Evolutionary conservation across 208 protist species (phyloP).

Genomic region (Tritrichomonas musculus): DNA sequence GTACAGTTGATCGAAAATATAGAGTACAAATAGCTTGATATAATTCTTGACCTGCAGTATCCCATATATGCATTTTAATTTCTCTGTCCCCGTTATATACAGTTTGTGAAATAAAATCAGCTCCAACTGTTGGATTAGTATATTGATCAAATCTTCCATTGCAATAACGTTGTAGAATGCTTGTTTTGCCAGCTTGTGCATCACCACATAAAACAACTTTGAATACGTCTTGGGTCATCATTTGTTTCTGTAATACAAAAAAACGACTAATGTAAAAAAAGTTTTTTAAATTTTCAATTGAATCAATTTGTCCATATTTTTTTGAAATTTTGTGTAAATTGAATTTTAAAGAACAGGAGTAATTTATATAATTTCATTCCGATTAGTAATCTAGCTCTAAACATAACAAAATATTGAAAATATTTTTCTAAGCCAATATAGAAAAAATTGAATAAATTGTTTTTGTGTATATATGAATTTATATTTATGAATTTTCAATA

Average conservation of each 20-base stretch:
- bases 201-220: not conserved
- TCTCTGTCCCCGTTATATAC: not conserved
- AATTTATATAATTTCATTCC: not conserved
- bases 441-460: not conserved
- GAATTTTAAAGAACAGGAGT: not conserved
- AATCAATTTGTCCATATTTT: too few relatives aligned
- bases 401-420: not conserved
- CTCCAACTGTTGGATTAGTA: not conserved
- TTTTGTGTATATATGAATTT: not conserved
- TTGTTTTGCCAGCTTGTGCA: not conserved
- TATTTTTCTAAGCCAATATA: not conserved
- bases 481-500: not conserved
- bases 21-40: not conserved
- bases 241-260: too few relatives aligned
- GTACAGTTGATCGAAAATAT: not conserved
- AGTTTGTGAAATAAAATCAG: not conserved
- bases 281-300: too few relatives aligned
- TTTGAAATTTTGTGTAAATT: not conserved
- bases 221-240: too few relatives aligned
- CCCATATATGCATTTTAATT: conserved; percentile 23
- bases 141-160: not conserved
- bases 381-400: not conserved
- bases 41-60: conserved; percentile 15
- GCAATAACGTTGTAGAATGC: not conserved
- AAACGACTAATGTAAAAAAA: too few relatives aligned